Evolutionary conservation across 768 basidiomycete genomes (phyloP).

Genomic region (Pulveroboletus ravenelii): DNA sequence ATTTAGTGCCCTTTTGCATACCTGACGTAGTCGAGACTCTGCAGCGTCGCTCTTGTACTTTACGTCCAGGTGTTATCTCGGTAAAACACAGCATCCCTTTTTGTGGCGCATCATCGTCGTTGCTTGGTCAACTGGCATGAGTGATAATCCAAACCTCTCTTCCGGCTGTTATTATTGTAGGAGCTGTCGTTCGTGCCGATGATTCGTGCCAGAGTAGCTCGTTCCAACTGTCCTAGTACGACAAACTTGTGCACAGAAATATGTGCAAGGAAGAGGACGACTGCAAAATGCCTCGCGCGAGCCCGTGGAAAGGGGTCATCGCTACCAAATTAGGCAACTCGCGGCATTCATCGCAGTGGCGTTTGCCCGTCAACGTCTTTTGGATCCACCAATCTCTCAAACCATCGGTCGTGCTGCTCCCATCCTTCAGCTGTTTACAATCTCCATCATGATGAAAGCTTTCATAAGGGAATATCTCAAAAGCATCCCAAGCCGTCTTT

Average conservation of each 20-base stretch:
- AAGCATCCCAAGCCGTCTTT: neutral
- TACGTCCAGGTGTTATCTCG: neutral
- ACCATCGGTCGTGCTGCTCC: neutral
- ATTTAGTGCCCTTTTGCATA: neutral
- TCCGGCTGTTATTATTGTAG: no score
- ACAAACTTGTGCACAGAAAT: no score
- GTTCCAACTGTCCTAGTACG: no score
- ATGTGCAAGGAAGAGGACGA: no score
- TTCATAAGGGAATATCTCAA: neutral
- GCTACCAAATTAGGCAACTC: neutral
- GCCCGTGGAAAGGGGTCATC: neutral
- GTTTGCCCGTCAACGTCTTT: no score
- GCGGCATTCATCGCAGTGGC: neutral
- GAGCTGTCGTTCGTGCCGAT: no score
- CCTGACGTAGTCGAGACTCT: neutral
- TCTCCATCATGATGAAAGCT: neutral
- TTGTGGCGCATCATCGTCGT: no score
- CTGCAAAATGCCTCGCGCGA: no score
- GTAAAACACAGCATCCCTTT: no score
- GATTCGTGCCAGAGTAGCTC: no score
- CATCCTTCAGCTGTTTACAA: neutral
- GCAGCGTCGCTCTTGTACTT: neutral
- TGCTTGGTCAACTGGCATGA: no score
- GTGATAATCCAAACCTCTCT: no score
- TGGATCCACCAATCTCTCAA: neutral